Evolutionary conservation across 2,329 filamentous ascomycete species (phyloP), one percentile per base, ranked within the genome.

Genomic region (Sclerotinia sclerotiorum): DNA sequence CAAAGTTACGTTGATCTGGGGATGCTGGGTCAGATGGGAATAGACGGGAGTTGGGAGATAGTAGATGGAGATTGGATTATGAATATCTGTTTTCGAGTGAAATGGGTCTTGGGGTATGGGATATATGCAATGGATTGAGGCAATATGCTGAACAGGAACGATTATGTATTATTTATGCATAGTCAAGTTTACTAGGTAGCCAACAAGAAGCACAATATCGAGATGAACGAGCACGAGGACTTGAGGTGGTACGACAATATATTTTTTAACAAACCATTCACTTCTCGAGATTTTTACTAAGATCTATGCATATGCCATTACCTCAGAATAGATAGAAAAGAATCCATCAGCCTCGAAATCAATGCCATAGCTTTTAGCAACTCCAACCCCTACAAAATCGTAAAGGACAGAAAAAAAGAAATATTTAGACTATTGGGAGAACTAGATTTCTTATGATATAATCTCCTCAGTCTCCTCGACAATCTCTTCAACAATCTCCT

Each of bases 401-500:
- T 67, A 63, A 62, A 67, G 65, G 57, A 63, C 32, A 67, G 49
- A 54, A 46, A 67, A 19, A 51, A 49, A 19, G 58, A 52, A 63
- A 54, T 35, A 54, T 46, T 49, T 19, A 32, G 46, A 35, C 42
- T 61, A 54, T 46, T 8, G 49, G 13, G 19, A 63, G 24, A 51
- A 24, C 19, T 63, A 44, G n/a, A 35, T 21, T 67, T 10, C 32
- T 65, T 54, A 69, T 51, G 67, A 51, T 69, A 78, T 71, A 68
- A 92, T 84, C 82, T 98, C 95, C 84, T 98, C 95, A 69, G 84
- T 90, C 86, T 97, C 91, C 74, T 87, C 89, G 73, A 91, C 81
- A 74, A 90, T 94, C 82, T 97, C 94, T 75, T 87, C 89, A 71
- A 92, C 81, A 74, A 90, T 94, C 82, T 94, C 91, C 81, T 98